Percentiles rank a stretch among this genome's conserved stretches.
Evolutionary conservation across 805 yeast genomes (phyloP).

Genomic region (Hanseniaspora pseudoguilliermondii): DNA sequence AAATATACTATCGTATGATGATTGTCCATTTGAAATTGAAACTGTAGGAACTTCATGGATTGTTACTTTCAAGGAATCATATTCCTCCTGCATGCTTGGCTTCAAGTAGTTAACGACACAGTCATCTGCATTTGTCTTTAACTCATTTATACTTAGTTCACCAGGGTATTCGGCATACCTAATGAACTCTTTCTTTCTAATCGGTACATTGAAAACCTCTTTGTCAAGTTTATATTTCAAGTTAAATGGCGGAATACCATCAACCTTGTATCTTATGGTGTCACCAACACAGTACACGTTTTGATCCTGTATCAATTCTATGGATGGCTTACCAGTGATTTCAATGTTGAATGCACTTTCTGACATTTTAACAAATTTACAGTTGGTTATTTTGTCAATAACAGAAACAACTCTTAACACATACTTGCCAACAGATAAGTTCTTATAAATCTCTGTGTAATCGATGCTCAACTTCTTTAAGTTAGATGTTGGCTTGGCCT

Average conservation of each 20-base stretch:
- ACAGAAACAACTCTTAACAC: conserved; percentile 44
- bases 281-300: conserved; percentile 84
- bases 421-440: conserved; percentile 60
- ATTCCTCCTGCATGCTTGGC: conserved; percentile 25
- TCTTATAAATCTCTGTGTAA: conserved; percentile 35
- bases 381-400: conserved; percentile 52
- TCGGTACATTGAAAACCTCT: conserved; percentile 42
- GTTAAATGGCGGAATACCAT: conserved; percentile 70
- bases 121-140: conserved; percentile 61
- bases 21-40: conserved; percentile 68
- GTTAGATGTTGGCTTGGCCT: conserved; percentile 25
- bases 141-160: conserved; percentile 46
- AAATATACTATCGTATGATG: conserved; percentile 67
- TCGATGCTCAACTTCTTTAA: conserved; percentile 26
- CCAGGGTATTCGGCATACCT: conserved; percentile 80
- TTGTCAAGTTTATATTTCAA: conserved; percentile 65
- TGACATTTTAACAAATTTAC: conserved; percentile 38
- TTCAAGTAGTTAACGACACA: conserved; percentile 53
- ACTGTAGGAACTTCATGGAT: conserved; percentile 64
- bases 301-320: conserved; percentile 33
- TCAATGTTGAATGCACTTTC: conserved; percentile 40
- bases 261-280: conserved; percentile 58
- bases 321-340: conserved; percentile 67
- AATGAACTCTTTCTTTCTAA: conserved; percentile 37
- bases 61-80: conserved; percentile 27